Conservation (phyloP, 345 rosid genomes). For the Acer negundo region DNA sequence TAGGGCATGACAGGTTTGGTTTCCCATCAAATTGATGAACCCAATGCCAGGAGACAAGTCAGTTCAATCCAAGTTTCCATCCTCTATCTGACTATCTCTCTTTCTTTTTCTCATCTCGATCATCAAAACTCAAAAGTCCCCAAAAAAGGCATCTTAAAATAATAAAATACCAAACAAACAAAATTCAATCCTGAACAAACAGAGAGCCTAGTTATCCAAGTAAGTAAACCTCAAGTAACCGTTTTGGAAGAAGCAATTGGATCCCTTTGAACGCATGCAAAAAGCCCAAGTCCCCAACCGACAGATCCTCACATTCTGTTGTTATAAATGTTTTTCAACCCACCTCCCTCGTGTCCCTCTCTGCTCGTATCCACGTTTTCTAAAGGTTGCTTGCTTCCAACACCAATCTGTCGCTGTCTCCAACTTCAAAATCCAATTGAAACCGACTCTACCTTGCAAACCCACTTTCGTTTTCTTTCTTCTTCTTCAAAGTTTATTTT, state of each 20-base stretch:
- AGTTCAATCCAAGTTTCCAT: too few relatives aligned
- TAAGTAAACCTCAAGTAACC: too few relatives aligned
- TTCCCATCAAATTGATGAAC: too few relatives aligned
- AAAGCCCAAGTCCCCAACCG: not conserved
- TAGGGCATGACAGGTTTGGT: too few relatives aligned
- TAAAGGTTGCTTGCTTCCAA: not conserved
- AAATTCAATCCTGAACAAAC: not conserved
- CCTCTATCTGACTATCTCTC: too few relatives aligned
- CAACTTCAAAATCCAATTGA: not conserved
- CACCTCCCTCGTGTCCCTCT: conserved; percentile 22
- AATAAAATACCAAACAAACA: too few relatives aligned
- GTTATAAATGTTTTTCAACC: not conserved
- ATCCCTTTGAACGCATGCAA: not conserved
- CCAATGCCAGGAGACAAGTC: too few relatives aligned
- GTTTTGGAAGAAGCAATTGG: too few relatives aligned
- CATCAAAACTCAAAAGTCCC: conserved; percentile 9
- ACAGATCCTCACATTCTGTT: not conserved
- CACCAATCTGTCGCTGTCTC: conserved; percentile 1
- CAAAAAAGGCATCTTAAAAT: not conserved
- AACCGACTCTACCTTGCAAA: not conserved
- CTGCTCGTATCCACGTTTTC: conserved; percentile 24
- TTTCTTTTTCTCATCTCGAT: too few relatives aligned
- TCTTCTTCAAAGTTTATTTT: not conserved
- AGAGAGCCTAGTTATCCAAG: too few relatives aligned
- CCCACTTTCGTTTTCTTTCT: conserved; percentile 9